phyloP scores from a whole-genome alignment of 208 protist species.

The Angomonas ambiguus region DNA sequence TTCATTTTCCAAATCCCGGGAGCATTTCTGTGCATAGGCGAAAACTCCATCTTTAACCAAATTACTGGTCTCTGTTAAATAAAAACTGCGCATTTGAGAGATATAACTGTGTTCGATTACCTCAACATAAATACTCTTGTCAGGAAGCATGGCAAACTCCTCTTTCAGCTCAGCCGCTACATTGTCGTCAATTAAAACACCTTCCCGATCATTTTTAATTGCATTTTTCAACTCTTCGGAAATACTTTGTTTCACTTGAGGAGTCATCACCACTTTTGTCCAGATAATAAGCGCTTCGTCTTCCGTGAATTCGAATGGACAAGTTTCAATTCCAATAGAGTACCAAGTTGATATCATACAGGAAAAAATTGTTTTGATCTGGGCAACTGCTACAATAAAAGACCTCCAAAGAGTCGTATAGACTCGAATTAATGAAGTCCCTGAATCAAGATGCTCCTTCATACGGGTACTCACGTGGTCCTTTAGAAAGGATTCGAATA shows the following conservation, averaged over 20 bases:
- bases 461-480: neutral
- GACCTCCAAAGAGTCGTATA: constrained; percentile 35
- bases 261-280: constrained; percentile 22
- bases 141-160: constrained; percentile 35
- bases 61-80: constrained; percentile 11
- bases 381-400: constrained; percentile 29
- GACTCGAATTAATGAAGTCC: constrained; percentile 11
- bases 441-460: neutral
- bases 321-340: constrained; percentile 23
- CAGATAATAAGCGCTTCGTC: constrained; percentile 33
- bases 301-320: constrained; percentile 30
- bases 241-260: constrained; percentile 14
- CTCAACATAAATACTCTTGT: constrained; percentile 26
- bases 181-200: neutral
- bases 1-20: constrained; percentile 25
- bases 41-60: constrained; percentile 10
- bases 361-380: constrained; percentile 45
- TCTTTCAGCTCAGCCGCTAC: constrained; percentile 34
- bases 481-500: constrained; percentile 5
- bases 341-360: constrained; percentile 29
- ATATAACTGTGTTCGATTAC: constrained; percentile 35
- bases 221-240: constrained; percentile 17
- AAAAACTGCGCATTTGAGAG: constrained; percentile 26
- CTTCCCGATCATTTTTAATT: constrained; percentile 18
- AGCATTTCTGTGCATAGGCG: constrained; percentile 15